Evolutionary conservation across 176 grass and related monocot genomes (phyloP).

Genomic region (Pharus latifolius): DNA sequence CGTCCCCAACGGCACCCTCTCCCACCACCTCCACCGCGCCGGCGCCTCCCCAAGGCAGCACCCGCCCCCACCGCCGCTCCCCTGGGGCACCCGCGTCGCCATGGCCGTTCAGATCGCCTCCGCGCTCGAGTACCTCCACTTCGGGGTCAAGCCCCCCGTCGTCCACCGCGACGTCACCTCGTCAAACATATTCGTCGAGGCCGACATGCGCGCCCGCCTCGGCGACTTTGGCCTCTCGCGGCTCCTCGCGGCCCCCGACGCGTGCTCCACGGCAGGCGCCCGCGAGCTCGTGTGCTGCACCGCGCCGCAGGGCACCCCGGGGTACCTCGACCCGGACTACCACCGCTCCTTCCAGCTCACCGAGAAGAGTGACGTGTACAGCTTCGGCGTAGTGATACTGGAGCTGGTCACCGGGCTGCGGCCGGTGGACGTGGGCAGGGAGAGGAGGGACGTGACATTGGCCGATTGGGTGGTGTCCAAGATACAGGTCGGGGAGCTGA

Average conservation of each 20-base stretch:
- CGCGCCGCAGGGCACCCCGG: constrained; percentile 85
- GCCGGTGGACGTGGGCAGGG: constrained; percentile 71
- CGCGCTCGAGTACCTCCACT: constrained; percentile 92
- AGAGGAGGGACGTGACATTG: constrained; percentile 70
- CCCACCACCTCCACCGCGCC: constrained; percentile 73
- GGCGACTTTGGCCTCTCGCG: constrained; percentile 94
- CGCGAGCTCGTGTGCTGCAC: constrained; percentile 87
- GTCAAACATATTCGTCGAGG: constrained; percentile 87
- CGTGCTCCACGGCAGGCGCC: constrained; percentile 40
- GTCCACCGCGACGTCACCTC: constrained; percentile 97
- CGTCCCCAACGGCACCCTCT: constrained; percentile 91
- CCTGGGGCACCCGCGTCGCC: constrained; percentile 63
- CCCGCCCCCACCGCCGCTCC: constrained; percentile 16
- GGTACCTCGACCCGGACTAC: constrained; percentile 92
- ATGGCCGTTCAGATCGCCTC: constrained; percentile 82
- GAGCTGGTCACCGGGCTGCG: constrained; percentile 82
- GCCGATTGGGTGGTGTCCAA: constrained; percentile 84
- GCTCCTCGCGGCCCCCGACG: constrained; percentile 54
- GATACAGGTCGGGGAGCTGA: constrained; percentile 78
- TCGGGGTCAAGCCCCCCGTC: constrained; percentile 73
- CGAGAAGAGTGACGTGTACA: constrained; percentile 97
- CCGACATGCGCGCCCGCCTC: constrained; percentile 82
- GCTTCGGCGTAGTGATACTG: constrained; percentile 92
- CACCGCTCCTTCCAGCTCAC: constrained; percentile 88
- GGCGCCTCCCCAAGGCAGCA: background rate